Base-by-base conservation (phyloP, 2,329 filamentous ascomycete genomes). In the Fusarium newnesense region DNA sequence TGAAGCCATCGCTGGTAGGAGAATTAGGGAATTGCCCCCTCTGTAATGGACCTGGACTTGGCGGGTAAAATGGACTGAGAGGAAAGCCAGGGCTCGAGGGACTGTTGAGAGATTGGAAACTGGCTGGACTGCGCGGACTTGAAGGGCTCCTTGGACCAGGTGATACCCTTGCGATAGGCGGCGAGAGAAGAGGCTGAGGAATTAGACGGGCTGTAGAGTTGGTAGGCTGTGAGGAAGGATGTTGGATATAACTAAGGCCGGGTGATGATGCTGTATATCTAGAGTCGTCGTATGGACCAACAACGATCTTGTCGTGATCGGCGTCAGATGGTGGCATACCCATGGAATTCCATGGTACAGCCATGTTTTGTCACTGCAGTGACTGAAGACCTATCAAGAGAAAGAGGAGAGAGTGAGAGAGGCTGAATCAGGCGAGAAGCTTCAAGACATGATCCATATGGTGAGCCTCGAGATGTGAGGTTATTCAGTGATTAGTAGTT, bases 161-260 rank as follows among this genome's bases (percentile, higher is more conserved):
- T 10, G 70, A 72, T 46, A 56, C 50, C 15, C 64, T 69, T 58
- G 69, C 60, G 44, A 56, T 44, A 24, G 76, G 76, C n/a, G 76
- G 76, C 18, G 76, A 77, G 37, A 78, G 73, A 21, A 78, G 68
- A 21, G 75, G 75, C 7, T 62, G 65, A 11, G 71, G 58, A 52
- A 72, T 30, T n/a, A 73, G 42, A 24, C 67, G 63, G 8, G 74
- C 69, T 26, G 72, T 75, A 16, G 76, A 78, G 7, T 63, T 74
- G 28, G 73, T 71, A 24, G 74, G 69, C 43, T 75, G 74, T n/a
- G 70, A 67, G 18, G 75, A 76, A 26, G 75, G 62, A 61, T 72
- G 69, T 30, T 67, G 69, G 21, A 64, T 58, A 42, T 73, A 75
- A 58, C 69, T 73, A 32, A 76, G 67, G 39, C 67, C 65, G 11